Evolutionary conservation across 139 green algal genomes (phyloP).

Genomic region (Auxenochlorella pyrenoidosa): DNA sequence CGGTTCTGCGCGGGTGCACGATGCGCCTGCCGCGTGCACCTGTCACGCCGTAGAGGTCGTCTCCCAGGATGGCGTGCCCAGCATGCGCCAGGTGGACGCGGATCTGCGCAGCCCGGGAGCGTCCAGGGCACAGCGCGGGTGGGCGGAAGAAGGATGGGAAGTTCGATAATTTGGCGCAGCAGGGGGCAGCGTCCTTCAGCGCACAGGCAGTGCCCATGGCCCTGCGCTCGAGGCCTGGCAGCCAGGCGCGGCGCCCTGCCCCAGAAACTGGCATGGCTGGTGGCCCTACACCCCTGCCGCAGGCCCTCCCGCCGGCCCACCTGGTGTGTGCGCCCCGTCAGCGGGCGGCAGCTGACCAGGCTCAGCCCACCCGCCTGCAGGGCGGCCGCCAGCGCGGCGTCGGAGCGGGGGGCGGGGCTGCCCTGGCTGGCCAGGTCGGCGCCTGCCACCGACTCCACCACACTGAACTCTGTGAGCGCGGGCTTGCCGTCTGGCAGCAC

Average conservation of each 20-base stretch:
- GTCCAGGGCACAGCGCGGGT: background rate
- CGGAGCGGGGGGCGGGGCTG: background rate
- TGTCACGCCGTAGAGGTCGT: slow-evolving; percentile 66
- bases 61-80: slow-evolving; percentile 70
- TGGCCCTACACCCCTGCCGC: background rate
- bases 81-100: slow-evolving; percentile 69
- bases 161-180: background rate
- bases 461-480: slow-evolving; percentile 65
- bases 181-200: no score
- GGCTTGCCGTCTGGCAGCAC: slow-evolving; percentile 54
- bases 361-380: background rate
- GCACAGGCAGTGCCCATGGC: no score
- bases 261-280: no score
- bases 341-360: slow-evolving; percentile 38
- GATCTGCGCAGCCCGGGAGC: slow-evolving; percentile 28
- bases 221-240: background rate
- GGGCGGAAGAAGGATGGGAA: background rate
- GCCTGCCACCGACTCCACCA: slow-evolving; percentile 49
- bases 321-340: slow-evolving; percentile 72
- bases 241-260: background rate
- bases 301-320: background rate
- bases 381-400: background rate
- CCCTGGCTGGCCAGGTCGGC: slow-evolving; percentile 33
- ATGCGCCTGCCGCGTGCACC: no score
- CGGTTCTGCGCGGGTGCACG: no score